Percentiles rank a stretch among this genome's conserved stretches.
Conservation (phyloP, 2,329 filamentous ascomycete genomes). For the Rhynchosporium agropyri region DNA sequence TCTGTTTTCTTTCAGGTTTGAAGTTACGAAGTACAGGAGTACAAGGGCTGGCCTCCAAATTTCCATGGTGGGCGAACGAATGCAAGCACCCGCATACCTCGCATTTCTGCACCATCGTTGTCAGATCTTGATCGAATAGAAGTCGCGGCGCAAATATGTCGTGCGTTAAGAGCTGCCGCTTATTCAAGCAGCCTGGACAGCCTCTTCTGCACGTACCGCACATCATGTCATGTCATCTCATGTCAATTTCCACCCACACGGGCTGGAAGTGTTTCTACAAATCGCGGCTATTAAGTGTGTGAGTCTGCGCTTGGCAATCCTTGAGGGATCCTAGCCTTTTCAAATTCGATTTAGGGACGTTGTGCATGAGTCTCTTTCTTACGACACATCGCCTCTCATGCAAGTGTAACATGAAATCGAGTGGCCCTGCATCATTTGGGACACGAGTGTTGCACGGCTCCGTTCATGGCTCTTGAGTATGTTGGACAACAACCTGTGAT, state of each 20-base stretch:
- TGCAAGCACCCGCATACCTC: slow-evolving; percentile 35
- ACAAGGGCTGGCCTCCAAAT: slow-evolving; percentile 16
- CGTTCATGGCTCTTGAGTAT: slow-evolving; percentile 20
- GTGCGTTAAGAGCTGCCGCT: slow-evolving; percentile 33
- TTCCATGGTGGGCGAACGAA: slow-evolving; percentile 27
- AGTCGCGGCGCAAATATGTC: slow-evolving; percentile 35
- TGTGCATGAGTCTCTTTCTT: slow-evolving; percentile 28
- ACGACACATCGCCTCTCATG: slow-evolving; percentile 28
- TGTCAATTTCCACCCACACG: slow-evolving; percentile 23
- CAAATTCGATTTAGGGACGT: slow-evolving; percentile 21
- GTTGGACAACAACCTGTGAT: slow-evolving; percentile 31
- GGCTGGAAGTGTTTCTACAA: slow-evolving; percentile 1
- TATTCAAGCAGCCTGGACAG: slow-evolving; percentile 25
- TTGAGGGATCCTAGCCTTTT: slow-evolving; percentile 16
- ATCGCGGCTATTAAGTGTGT: slow-evolving; percentile 15
- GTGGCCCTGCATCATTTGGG: slow-evolving; percentile 34
- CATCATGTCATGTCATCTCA: slow-evolving; percentile 19
- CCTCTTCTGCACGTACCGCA: slow-evolving; percentile 29
- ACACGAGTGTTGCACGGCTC: slow-evolving; percentile 38
- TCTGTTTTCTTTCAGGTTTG: slow-evolving; percentile 4
- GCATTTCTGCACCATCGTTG: slow-evolving; percentile 39
- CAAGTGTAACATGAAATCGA: slow-evolving; percentile 34
- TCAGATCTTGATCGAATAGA: slow-evolving; percentile 36
- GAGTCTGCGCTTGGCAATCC: slow-evolving; percentile 3
- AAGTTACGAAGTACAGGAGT: slow-evolving; percentile 2